Conservation (phyloP, 2,329 filamentous ascomycete genomes). For the Cadophora malorum region DNA sequence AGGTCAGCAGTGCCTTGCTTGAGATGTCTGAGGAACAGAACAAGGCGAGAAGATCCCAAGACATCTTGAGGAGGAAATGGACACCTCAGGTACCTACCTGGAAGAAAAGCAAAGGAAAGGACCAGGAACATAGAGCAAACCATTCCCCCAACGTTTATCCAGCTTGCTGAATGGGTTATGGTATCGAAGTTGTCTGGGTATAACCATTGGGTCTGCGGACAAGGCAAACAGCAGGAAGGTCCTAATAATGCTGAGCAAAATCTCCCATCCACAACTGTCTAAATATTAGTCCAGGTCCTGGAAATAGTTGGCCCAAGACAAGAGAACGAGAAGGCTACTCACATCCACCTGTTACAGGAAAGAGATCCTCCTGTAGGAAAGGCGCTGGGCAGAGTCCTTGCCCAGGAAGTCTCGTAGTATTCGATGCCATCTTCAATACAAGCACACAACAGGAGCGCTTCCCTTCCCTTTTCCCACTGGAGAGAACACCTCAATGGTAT, state of each 20-base stretch:
- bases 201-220: conserved; percentile 82
- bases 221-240: conserved; percentile 83
- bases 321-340: conserved; percentile 45
- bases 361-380: conserved; percentile 70
- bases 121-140: conserved; percentile 78
- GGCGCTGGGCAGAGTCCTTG: conserved; percentile 67
- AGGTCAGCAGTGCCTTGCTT: too few relatives aligned
- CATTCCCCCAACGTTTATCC: conserved; percentile 79
- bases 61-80: too few relatives aligned
- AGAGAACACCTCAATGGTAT: not conserved
- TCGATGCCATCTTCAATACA: conserved; percentile 26
- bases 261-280: conserved; percentile 58
- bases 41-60: too few relatives aligned
- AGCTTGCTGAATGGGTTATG: conserved; percentile 74
- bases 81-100: conserved; percentile 45
- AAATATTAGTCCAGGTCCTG: conserved; percentile 4
- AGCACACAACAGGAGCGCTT: not conserved
- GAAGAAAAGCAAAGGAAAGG: conserved; percentile 78
- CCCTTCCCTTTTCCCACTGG: not conserved
- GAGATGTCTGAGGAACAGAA: too few relatives aligned
- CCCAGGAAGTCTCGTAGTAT: conserved; percentile 27
- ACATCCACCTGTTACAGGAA: conserved; percentile 70
- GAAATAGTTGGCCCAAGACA: not conserved
- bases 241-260: conserved; percentile 61
- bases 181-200: conserved; percentile 65